Evolutionary conservation across 2,329 filamentous ascomycete genomes (phyloP), one percentile per base, ranked within the genome.

Genomic region (Penicillium verrucosum): DNA sequence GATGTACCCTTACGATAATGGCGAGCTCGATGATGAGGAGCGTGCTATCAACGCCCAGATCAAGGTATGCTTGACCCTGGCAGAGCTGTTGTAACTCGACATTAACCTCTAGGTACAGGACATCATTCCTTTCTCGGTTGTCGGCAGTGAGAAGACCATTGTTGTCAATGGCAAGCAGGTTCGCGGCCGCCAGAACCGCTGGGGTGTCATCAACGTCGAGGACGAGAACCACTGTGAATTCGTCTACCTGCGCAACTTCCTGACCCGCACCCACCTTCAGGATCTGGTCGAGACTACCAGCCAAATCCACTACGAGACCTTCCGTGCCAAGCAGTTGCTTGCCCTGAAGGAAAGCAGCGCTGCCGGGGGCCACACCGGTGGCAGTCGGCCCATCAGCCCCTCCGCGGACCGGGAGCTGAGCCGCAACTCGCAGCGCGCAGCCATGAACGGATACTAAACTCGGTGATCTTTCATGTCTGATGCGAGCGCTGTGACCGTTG

Each of bases 201-300:
- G 94, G 94, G 94, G 94, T 69, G 90, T 97, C 65, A 97, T 99
- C 83, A 99, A 99, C 73, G 93, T 99, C 69, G 94, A 99, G 81
- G 93, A 99, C 69, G 94, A 99, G 83, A 95, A 88, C 80, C 94
- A 99, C 83, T 99, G 94, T 85, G 94, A 99, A 85, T 99, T 99
- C 73, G 89, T 97, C 73, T 97, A 96, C 78, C 86, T 99, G 61
- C 89, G 94, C 75, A 93, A 99, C 84, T 99, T 99, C 86, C 86
- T 99, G 64, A 96, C 95, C 69, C 91, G 94, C 74, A 97, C 94
- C 63, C 94, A 99, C 78, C 86, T 99, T 56, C 94, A 99, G 83
- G 94, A 99, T 73, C 86, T 99, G 66, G 97, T 99, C 77, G 94
- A 99, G 81, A 99, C 94, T 32, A 99, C 94, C 46, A 97, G 92